Base-by-base conservation (phyloP, 2,329 filamentous ascomycete genomes). In the Lecanicillium sp. region DNA sequence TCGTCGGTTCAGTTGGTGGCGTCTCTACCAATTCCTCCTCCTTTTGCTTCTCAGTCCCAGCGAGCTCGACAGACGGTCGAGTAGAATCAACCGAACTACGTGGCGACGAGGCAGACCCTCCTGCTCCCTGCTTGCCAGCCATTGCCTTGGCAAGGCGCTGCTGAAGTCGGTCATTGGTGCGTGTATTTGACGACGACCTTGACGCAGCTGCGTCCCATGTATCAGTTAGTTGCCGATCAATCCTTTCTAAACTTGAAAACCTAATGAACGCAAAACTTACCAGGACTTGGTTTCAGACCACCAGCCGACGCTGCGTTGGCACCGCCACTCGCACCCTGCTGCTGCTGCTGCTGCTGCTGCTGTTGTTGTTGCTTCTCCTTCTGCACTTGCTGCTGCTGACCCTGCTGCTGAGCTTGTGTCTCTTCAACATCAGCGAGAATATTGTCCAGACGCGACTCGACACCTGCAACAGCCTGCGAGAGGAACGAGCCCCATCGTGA, bases 391-490 rank as follows among this genome's bases (percentile, higher is more conserved):
- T 39, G 58, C 20, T 59, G 52, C 27, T 59, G 54, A 22, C 59
- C 49, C 42, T 61, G 64, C 40, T 56, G 57, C 43, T 51, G 50
- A 11, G 41, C 45, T 7, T 53, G 35, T 20, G 58, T 63, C 36
- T 62, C 75, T 31, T 82, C 78, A 40, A 85, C 80, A 48, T 95
- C 89, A 38, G 87, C 80, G 44, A 98, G 73, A 42, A 98, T 94
- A 35, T 78, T 89, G 59, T 98, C 92, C 43, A 98, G 75, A 31
- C 85, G 80, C 43, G 89, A 94, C 65, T 98, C 92, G 42, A 98
- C 84, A 44, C 89, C 89, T 39, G 89, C 88, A 44, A 96, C 87
- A 46, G 90, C 89, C 61, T 90, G 86, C 48, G 88, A 85, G 43
- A 95, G 73, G 56, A 95, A 83, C 22, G 78, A 79, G 33, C 82